phyloP scores from a whole-genome alignment of 1,284 basidiomycete genomes.

The Fomitiporia mediterranea region DNA sequence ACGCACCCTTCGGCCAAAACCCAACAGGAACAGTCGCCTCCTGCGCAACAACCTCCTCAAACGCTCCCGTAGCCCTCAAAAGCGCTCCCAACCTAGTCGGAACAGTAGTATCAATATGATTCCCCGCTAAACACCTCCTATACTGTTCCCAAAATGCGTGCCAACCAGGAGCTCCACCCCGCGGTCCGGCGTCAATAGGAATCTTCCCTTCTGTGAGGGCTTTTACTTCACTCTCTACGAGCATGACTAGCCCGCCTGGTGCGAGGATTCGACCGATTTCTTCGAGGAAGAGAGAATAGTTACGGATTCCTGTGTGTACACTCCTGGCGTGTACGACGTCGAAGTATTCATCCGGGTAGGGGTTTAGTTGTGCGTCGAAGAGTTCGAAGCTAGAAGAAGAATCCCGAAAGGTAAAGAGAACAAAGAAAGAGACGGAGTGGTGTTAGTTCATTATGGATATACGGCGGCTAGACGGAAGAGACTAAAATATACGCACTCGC shows the following conservation, averaged over 20 bases:
- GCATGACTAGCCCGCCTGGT: conserved; percentile 62
- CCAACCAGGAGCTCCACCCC: conserved; percentile 50
- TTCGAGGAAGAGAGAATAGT: conserved; percentile 53
- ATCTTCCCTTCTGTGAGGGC: conserved; percentile 43
- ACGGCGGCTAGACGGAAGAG: neutral
- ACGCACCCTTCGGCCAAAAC: conserved; percentile 52
- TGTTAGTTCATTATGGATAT: neutral
- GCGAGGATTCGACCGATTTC: conserved; percentile 61
- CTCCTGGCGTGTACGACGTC: conserved; percentile 64
- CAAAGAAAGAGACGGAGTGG: too few relatives aligned
- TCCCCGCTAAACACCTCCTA: conserved; percentile 43
- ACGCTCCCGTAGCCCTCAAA: conserved; percentile 40
- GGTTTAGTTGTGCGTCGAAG: conserved; percentile 53
- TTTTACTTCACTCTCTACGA: conserved; percentile 54
- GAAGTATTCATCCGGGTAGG: conserved; percentile 56
- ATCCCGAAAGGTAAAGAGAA: too few relatives aligned
- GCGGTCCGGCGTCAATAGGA: conserved; percentile 33
- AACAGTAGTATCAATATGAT: conserved; percentile 52
- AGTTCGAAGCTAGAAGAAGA: conserved; percentile 54
- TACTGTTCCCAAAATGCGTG: conserved; percentile 56
- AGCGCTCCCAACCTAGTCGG: conserved; percentile 47
- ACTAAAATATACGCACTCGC: conserved; percentile 48
- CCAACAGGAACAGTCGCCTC: conserved; percentile 55
- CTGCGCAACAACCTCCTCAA: conserved; percentile 46
- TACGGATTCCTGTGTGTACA: conserved; percentile 56